Evolutionary conservation across 2,329 filamentous ascomycete genomes (phyloP).

Genomic region (Trichoderma endophyticum): DNA sequence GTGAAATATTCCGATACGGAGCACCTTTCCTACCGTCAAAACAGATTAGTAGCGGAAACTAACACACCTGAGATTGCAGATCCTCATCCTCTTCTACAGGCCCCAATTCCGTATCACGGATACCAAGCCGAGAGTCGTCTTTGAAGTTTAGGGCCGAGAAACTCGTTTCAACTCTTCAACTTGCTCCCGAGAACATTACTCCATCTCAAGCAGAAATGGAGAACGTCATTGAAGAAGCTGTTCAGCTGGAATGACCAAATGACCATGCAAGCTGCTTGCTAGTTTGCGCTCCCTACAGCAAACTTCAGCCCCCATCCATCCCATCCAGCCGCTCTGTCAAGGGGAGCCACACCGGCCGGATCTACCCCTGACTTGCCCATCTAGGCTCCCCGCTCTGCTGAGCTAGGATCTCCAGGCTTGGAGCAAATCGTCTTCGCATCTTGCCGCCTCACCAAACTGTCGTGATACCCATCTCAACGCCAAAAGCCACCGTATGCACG

Average conservation of each 20-base stretch:
- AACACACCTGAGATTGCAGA: neutral
- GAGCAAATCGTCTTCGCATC: neutral
- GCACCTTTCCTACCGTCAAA: neutral
- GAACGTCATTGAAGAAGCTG: neutral
- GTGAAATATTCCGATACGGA: neutral
- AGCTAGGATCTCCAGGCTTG: neutral
- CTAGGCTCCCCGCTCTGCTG: neutral
- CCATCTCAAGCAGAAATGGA: neutral
- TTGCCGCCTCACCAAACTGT: neutral
- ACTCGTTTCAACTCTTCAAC: neutral
- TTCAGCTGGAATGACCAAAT: neutral
- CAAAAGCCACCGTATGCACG: neutral
- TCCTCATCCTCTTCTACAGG: neutral
- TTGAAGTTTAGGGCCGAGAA: neutral
- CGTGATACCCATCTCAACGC: neutral
- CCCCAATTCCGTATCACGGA: neutral
- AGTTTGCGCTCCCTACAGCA: neutral
- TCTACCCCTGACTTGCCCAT: constrained; percentile 7
- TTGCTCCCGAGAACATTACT: neutral
- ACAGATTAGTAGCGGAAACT: too few species aligned
- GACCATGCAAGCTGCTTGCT: neutral
- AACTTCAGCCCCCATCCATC: constrained; percentile 8
- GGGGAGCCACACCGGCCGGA: neutral
- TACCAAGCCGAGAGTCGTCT: neutral
- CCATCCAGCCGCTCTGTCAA: neutral